Evolutionary conservation across 1,139 yeast genomes (phyloP).

Genomic region (Geotrichum siamense): DNA sequence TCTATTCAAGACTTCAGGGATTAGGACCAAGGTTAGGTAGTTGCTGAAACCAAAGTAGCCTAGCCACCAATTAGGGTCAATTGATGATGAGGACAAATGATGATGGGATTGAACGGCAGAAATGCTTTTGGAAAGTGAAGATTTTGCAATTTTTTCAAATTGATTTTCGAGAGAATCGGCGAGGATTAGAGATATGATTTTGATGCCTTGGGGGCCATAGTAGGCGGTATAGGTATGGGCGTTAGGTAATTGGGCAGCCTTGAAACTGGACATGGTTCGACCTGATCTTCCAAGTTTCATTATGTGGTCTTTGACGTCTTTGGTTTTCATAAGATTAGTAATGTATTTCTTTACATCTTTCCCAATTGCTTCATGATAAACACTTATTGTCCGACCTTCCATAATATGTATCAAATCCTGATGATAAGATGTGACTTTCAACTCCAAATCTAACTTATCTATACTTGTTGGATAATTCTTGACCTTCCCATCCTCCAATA

Average conservation of each 20-base stretch:
- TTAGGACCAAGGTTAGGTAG: slow-evolving; percentile 8
- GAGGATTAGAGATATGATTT: background rate
- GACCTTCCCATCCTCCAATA: slow-evolving; percentile 2
- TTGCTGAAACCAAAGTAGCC: slow-evolving; percentile 10
- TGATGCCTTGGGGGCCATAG: slow-evolving; percentile 8
- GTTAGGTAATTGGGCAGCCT: slow-evolving; percentile 4
- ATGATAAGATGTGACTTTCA: background rate
- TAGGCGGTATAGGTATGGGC: slow-evolving; percentile 8
- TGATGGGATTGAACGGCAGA: background rate
- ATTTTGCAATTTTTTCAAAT: background rate
- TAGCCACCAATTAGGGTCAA: slow-evolving; percentile 9
- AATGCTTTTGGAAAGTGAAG: background rate
- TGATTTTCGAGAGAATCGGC: background rate
- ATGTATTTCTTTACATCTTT: slow-evolving; percentile 2
- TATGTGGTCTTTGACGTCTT: slow-evolving; percentile 6
- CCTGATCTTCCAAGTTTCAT: slow-evolving; percentile 4
- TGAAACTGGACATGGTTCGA: slow-evolving; percentile 3
- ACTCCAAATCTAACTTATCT: background rate
- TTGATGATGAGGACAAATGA: background rate
- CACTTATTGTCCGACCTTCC: background rate
- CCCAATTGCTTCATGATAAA: slow-evolving; percentile 3
- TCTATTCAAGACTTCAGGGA: slow-evolving; percentile 9
- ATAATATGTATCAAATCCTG: slow-evolving; percentile 3
- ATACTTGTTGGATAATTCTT: slow-evolving; percentile 1
- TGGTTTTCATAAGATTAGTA: background rate